phyloP scores from a whole-genome alignment of 2,329 filamentous ascomycete species.

The Fusarium veterinarium region DNA sequence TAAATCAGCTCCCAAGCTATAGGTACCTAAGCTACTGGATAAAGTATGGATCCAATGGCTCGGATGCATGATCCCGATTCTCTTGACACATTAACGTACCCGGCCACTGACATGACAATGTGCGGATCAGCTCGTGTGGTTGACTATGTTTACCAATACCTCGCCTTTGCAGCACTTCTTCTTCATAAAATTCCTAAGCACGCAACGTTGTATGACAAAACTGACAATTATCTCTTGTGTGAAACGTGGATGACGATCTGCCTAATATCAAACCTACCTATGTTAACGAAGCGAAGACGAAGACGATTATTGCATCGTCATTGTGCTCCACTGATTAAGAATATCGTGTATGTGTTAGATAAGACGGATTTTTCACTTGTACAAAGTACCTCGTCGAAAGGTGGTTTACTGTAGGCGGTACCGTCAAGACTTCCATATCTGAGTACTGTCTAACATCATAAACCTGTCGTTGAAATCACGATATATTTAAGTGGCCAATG shows the following conservation, averaged over 20 bases:
- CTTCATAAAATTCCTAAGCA: background rate
- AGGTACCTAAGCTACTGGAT: background rate
- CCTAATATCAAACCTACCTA: background rate
- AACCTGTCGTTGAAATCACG: background rate
- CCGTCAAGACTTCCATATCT: background rate
- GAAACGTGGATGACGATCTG: background rate
- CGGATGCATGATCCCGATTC: slow-evolving; percentile 10
- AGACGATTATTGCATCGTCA: background rate
- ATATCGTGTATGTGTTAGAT: background rate
- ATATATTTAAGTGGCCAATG: background rate
- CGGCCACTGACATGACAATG: background rate
- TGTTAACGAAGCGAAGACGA: background rate
- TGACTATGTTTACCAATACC: background rate
- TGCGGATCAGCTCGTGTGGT: background rate
- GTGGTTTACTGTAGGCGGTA: background rate
- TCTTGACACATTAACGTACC: background rate
- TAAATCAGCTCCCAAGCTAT: background rate
- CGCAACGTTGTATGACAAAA: background rate
- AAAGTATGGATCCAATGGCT: background rate
- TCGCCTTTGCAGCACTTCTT: background rate
- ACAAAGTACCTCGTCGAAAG: background rate
- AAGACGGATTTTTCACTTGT: background rate
- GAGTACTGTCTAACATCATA: background rate
- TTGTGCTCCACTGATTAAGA: background rate
- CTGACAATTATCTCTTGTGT: background rate